Evolutionary conservation across 495 filamentous ascomycete species (phyloP), one percentile per base, ranked within the genome.

Genomic region (Acidiella bohemica): DNA sequence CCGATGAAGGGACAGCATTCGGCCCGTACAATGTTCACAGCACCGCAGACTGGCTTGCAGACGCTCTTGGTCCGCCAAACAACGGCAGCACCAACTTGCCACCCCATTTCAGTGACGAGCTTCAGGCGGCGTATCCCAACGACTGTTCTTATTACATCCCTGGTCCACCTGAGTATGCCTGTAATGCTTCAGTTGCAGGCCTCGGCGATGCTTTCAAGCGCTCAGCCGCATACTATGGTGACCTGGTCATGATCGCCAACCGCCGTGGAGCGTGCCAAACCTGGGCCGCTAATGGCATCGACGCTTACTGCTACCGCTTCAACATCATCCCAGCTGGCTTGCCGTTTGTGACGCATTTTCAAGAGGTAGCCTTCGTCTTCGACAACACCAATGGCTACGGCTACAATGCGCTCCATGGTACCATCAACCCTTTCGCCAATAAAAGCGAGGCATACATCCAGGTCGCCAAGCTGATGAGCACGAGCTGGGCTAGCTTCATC

Each of bases 261-360:
- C 67, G 73, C 2, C 66, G 76, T 8, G 60, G 63, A 22, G 68
- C 70, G 21, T 73, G 69, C 43, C 57, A 73, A 44, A 53, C 64
- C 0, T 78, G 71, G 67, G 51, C 67, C 10, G 57, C 55, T 6
- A 49, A 51, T 12, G 58, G 53, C 0, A 54, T 68, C 1, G 51
- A 62, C 9, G 73, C 74, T 6, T 79, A 73, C 60, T 71, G 71
- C 55, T 79, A 74, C 56, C 71, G 72, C 7, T 80, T 77, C 58
- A 71, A 78, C 50, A 64, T 67, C 24, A 59, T 60, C 27, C 53
- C 62, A 0, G 60, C 54, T 22, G 63, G 67, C 36, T 43, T 59
- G 0, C 50, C 62, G 1, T 44, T 47, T 7, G 67, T 62, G 1
- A 66, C 66, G n/a, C 75, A 78, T 46, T 76, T 77, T 46, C 63